phyloP scores from a whole-genome alignment of 768 basidiomycete species.

The Calocybe indica region DNA sequence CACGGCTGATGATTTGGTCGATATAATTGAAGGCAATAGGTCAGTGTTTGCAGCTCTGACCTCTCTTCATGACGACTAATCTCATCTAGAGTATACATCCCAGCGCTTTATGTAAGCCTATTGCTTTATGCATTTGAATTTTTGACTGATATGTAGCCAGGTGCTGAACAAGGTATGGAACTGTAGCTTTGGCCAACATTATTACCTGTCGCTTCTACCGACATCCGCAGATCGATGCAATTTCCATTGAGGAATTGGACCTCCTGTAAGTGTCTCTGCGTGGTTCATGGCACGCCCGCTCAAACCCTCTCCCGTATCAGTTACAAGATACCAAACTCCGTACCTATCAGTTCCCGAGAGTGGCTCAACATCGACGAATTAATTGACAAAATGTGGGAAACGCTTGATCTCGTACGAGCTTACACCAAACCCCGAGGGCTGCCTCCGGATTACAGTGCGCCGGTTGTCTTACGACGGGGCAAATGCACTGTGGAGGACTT shows the following conservation, averaged over 20 bases:
- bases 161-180: constrained; percentile 74
- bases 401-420: constrained; percentile 87
- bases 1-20: constrained; percentile 93
- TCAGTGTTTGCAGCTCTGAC: constrained; percentile 20
- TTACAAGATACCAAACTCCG: constrained; percentile 93
- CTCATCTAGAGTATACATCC: constrained; percentile 78
- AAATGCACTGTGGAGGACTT: constrained; percentile 79
- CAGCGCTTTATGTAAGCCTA: constrained; percentile 74
- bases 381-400: constrained; percentile 88
- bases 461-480: constrained; percentile 77
- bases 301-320: constrained; percentile 20
- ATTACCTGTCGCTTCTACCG: not conserved
- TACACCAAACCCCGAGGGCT: constrained; percentile 95
- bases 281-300: not conserved
- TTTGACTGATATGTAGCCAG: constrained; percentile 22
- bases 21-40: constrained; percentile 96
- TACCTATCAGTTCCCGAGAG: constrained; percentile 88
- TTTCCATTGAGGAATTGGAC: constrained; percentile 97
- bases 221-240: constrained; percentile 76
- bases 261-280: constrained; percentile 49
- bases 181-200: not conserved
- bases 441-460: constrained; percentile 83
- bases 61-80: not conserved
- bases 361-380: constrained; percentile 98
- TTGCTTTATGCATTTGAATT: not conserved